Base-by-base conservation (phyloP, 1,139 yeast genomes). In the Candida sojae region DNA sequence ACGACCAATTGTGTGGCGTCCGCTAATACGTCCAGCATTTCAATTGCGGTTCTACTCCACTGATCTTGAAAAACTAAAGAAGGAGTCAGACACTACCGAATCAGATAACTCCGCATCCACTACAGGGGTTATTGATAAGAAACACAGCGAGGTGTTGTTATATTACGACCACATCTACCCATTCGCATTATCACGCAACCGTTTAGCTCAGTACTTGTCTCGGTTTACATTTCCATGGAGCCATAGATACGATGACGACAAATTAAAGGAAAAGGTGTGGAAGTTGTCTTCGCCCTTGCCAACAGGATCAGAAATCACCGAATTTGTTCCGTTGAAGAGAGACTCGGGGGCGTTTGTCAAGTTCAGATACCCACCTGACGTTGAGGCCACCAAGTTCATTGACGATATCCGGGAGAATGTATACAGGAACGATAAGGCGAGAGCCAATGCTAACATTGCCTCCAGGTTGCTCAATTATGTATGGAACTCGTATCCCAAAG, bases 301-400 rank as follows among this genome's bases (percentile, higher is more conserved):
- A 1, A 55, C 51, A 4, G 65, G 57, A 2, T 61, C 68, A 6
- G 47, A 54, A 6, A 64, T 73, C 36, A 55, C 63, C 4, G 77
- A 70, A 38, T 73, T 88, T 33, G 84, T 90, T 12, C 88, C 96
- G 0, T 75, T 88, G 49, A 77, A 69, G 51, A 70, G 96, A 54
- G 99, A 93, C 61, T 96, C 97, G 46, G 98, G 98, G 39, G 97
- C 91, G 0, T 92, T 93, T 73, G 93, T 88, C 32, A 86, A 86
- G 55, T 87, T 86, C 58, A 68, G 71, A 41, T 80, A 85, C 6
- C 92, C 95, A 0, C 69, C 68, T 2, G 73, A 67, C 3, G 66
- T 70, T 42, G 67, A 79, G 2, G 65, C 77, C 4, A 76, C 80
- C 41, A 81, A 80, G 23, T 73, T 85, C 46, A 79, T 82, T 47